Evolutionary conservation across 257 asterid genomes (phyloP).

Genomic region (Cordia subcordata): DNA sequence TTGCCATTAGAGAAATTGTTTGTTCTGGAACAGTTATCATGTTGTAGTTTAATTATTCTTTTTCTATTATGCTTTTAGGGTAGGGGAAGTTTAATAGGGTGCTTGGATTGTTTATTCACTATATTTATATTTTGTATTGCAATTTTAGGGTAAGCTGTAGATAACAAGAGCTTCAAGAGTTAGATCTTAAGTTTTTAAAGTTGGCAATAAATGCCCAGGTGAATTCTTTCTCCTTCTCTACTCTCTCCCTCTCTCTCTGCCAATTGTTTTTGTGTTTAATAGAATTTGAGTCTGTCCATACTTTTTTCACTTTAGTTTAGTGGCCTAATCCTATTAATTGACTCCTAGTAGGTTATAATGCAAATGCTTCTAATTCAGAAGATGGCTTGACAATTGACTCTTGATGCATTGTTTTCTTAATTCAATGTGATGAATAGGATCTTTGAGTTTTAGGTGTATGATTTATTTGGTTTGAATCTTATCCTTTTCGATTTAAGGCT

Average conservation of each 20-base stretch:
- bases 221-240: constrained; percentile 14
- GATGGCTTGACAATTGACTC: constrained; percentile 32
- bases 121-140: constrained; percentile 4
- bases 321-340: not conserved
- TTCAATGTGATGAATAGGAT: constrained; percentile 14
- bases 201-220: constrained; percentile 79
- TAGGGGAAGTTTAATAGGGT: no score
- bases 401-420: constrained; percentile 18
- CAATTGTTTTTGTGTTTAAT: not conserved
- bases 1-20: no score
- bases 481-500: not conserved
- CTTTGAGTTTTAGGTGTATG: not conserved
- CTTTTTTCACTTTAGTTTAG: not conserved
- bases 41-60: no score
- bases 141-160: constrained; percentile 56
- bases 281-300: not conserved
- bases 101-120: not conserved
- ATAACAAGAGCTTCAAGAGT: constrained; percentile 56
- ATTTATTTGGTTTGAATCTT: not conserved
- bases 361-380: constrained; percentile 76
- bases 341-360: constrained; percentile 56
- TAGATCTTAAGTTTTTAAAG: constrained; percentile 69
- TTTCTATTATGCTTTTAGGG: no score
- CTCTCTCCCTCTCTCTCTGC: not conserved
- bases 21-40: no score